Evolutionary conservation across 306 rosid species (phyloP).

Genomic region (Prunus dulcis): DNA sequence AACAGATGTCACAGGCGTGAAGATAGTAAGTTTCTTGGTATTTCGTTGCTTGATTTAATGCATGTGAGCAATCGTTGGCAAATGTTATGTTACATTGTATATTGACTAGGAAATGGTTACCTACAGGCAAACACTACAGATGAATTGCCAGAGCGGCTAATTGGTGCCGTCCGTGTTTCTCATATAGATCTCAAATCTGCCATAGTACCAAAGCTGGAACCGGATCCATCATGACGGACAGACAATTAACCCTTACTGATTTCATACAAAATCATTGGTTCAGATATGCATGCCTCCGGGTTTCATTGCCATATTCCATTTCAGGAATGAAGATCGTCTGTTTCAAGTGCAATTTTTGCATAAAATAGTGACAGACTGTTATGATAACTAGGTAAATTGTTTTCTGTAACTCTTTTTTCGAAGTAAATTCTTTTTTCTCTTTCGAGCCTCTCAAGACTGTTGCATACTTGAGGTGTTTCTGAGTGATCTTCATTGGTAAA

Average conservation of each 20-base stretch:
- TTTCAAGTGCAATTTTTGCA: constrained; percentile 31
- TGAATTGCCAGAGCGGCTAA: constrained; percentile 93
- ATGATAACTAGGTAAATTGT: constrained; percentile 26
- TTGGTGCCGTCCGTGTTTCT: constrained; percentile 92
- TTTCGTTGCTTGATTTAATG: neutral
- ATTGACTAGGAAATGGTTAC: constrained; percentile 22
- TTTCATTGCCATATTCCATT: constrained; percentile 23
- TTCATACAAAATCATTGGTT: constrained; percentile 53
- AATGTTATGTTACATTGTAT: neutral
- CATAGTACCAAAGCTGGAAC: constrained; percentile 65
- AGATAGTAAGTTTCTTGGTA: neutral
- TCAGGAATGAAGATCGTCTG: constrained; percentile 37
- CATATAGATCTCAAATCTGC: constrained; percentile 83
- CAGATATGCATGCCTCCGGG: constrained; percentile 33
- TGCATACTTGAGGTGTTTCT: neutral
- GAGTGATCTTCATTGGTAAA: neutral
- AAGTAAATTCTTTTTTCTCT: neutral
- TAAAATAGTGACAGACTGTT: constrained; percentile 21
- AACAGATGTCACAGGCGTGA: neutral
- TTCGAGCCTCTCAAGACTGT: neutral
- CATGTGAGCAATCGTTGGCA: neutral
- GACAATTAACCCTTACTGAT: constrained; percentile 7
- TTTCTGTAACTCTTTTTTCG: neutral
- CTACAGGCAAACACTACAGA: constrained; percentile 76
- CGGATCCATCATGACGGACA: constrained; percentile 51